These are phyloP conservation scores for Skeletonema potamos DNA, from an alignment of 108 stramenopile genomes.

Conservation along the genomic window DNA sequence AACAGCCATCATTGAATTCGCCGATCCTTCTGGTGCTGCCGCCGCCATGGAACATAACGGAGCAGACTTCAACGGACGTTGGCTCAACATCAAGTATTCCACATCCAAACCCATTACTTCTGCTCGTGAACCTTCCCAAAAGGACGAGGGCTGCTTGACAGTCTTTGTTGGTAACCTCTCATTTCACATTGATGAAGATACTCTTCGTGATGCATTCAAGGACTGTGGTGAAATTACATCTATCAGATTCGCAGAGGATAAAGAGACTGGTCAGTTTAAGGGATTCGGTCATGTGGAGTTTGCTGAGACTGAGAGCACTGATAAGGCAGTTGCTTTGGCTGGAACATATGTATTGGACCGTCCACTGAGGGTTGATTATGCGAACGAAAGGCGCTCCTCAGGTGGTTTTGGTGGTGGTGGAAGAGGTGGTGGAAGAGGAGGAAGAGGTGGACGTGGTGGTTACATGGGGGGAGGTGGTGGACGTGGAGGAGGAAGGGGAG, in stretches of 20 bases:
- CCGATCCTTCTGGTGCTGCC: constrained; percentile 53
- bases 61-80: constrained; percentile 79
- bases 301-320: constrained; percentile 81
- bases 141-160: constrained; percentile 87
- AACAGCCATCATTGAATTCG: constrained; percentile 88
- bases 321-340: constrained; percentile 86
- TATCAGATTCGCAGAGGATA: constrained; percentile 93
- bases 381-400: constrained; percentile 73
- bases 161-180: constrained; percentile 97
- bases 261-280: constrained; percentile 97
- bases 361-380: constrained; percentile 89
- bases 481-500: constrained; percentile 69
- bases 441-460: constrained; percentile 71
- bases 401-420: constrained; percentile 63
- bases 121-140: constrained; percentile 59
- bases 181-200: constrained; percentile 94
- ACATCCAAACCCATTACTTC: constrained; percentile 59
- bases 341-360: constrained; percentile 89
- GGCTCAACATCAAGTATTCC: constrained; percentile 65
- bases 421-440: constrained; percentile 54
- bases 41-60: constrained; percentile 88
- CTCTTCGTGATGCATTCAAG: constrained; percentile 79
- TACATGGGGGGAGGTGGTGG: constrained; percentile 73
- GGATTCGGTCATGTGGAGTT: constrained; percentile 98
- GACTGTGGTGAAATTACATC: constrained; percentile 88